These are phyloP conservation scores for Bruguiera sexangula DNA, from an alignment of 345 rosid species.

Conservation along the genomic window DNA sequence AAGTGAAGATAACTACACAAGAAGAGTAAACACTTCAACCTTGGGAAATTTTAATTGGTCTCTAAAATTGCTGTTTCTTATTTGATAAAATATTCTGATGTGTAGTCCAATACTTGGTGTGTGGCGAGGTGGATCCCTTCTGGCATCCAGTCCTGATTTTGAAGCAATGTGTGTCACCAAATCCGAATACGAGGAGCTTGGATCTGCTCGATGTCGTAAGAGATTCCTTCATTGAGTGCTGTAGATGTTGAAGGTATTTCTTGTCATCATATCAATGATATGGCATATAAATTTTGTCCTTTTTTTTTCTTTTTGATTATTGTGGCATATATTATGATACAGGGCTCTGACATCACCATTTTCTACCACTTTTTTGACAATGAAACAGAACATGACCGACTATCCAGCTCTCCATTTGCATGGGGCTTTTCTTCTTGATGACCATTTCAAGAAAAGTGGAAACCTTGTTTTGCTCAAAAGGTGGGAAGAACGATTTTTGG, in stretches of 20 bases:
- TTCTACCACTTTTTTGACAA: background rate
- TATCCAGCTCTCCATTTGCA: background rate
- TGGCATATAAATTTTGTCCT: background rate
- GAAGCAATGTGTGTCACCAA: constrained; percentile 88
- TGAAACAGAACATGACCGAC: background rate
- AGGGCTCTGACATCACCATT: background rate
- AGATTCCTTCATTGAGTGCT: constrained; percentile 65
- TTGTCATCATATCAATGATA: too few relatives aligned
- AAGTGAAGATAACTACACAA: constrained; percentile 74
- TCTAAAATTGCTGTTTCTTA: constrained; percentile 2
- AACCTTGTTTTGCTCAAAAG: too few relatives aligned
- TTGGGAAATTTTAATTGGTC: constrained; percentile 12
- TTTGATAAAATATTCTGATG: constrained; percentile 12
- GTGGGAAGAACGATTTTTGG: background rate
- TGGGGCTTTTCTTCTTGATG: too few relatives aligned
- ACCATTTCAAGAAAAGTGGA: too few relatives aligned
- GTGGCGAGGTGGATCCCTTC: constrained; percentile 95
- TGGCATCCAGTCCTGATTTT: constrained; percentile 91
- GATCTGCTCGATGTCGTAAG: constrained; percentile 78
- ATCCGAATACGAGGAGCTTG: constrained; percentile 93
- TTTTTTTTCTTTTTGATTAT: background rate
- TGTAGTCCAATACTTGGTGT: constrained; percentile 84
- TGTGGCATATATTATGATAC: too few relatives aligned
- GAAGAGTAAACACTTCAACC: constrained; percentile 59
- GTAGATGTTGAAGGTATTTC: constrained; percentile 1